Base-by-base conservation (phyloP, 768 basidiomycete genomes). In the Tulasnella sp. region DNA sequence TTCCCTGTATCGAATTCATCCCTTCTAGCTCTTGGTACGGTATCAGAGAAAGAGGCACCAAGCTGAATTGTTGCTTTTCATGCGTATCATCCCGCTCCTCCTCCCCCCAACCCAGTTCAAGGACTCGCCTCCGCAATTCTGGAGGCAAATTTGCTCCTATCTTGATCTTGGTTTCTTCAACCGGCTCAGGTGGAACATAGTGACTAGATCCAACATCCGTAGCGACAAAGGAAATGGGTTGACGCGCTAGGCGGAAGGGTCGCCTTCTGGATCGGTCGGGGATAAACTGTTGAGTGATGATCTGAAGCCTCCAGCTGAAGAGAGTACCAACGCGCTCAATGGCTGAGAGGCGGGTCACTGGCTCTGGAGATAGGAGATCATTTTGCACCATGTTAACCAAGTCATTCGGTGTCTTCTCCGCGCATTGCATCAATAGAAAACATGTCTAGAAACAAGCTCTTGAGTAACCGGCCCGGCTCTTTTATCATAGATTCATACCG, bases 361-460 rank as follows among this genome's bases (percentile, higher is more conserved):
- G 62, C 46, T 77, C 71, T 3, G 71, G 67, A 56, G 29, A 68
- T 69, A 16, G 16, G 34, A 81, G 56, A 50, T 82, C 77, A 42
- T 70, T 63, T 56, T 77, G 71, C 19, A 84, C 72, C 20, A 70
- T 58, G 2, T 68, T 65, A 7, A 72, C 55, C 32, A 79, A 64
- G n/a, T 75, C 72, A 29, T 66, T 50, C 0, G 77, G 68, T 0
- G 64, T 65, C 64, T 75, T 81, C 61, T 84, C 83, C 0, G 78
- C 80, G 56, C 75, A 80, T 62, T 82, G 79, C 79, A 83, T 83
- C 22, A 77, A 53, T 20, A 86, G 64, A 60, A 79, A 84, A 57
- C 74, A 78, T 3, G 75, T 59, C 68, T 69, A 53, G 19, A 15
- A 10, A 46, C n/a, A n/a, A 29, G 40, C 15, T n/a, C 10, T 22